These are phyloP conservation scores for Colletotrichum sp. DNA, from an alignment of 2,329 filamentous ascomycete species.

Conservation along the genomic window DNA sequence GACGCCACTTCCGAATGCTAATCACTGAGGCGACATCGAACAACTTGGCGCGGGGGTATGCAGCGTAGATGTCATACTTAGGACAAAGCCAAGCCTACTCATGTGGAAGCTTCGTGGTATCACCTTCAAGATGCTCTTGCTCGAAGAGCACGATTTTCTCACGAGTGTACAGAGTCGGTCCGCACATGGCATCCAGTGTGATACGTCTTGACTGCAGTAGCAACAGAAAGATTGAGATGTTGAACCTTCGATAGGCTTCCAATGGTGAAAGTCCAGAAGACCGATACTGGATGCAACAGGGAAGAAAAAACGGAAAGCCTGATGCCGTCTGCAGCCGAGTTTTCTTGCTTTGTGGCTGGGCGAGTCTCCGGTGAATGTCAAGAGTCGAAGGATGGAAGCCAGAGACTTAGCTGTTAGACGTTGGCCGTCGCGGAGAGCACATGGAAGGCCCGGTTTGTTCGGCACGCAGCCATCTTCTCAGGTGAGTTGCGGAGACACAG, in stretches of 20 bases:
- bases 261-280: background rate
- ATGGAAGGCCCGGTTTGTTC: background rate
- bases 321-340: background rate
- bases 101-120: background rate
- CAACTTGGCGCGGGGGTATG: background rate
- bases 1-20: background rate
- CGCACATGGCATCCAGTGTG: background rate
- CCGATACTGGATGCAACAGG: background rate
- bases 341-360: background rate
- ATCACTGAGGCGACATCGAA: background rate
- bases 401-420: background rate
- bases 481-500: background rate
- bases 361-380: no score
- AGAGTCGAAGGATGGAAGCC: background rate
- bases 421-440: background rate
- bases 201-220: background rate
- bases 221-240: background rate
- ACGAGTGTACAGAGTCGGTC: background rate
- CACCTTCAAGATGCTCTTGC: background rate
- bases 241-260: background rate
- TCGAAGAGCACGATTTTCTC: background rate
- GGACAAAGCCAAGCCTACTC: background rate
- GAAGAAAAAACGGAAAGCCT: background rate
- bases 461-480: background rate
- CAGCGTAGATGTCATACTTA: background rate